Evolutionary conservation across 2,329 filamentous ascomycete genomes (phyloP).

Genomic region (Colletotrichum zoysiae): DNA sequence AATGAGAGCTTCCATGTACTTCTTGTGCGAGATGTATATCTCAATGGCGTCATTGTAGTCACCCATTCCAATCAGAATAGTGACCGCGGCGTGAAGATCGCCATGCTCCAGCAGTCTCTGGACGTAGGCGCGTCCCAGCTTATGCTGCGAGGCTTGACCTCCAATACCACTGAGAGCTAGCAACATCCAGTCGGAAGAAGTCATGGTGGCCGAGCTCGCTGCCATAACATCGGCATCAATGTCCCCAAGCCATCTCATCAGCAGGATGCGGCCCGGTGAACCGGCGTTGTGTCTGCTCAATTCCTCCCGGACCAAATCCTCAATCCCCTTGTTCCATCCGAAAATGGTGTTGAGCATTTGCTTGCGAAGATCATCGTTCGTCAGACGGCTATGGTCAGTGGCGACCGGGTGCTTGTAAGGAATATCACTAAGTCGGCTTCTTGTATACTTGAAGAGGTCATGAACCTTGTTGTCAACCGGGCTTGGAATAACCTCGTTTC

Average conservation of each 20-base stretch:
- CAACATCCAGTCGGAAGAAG: constrained; percentile 96
- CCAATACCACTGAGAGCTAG: constrained; percentile 91
- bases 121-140: constrained; percentile 90
- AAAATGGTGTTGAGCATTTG: constrained; percentile 97
- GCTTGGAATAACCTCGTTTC: constrained; percentile 84
- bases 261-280: constrained; percentile 82
- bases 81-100: constrained; percentile 91
- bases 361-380: constrained; percentile 82
- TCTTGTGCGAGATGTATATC: constrained; percentile 91
- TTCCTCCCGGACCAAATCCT: constrained; percentile 87
- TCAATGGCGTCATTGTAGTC: constrained; percentile 96
- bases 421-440: constrained; percentile 83
- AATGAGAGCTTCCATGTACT: constrained; percentile 92
- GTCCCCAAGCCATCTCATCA: constrained; percentile 94
- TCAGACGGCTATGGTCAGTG: constrained; percentile 69
- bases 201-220: constrained; percentile 86
- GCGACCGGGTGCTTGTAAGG: constrained; percentile 79
- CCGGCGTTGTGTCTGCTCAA: constrained; percentile 78
- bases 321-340: constrained; percentile 90
- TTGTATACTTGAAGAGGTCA: constrained; percentile 89
- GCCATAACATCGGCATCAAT: constrained; percentile 85
- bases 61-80: constrained; percentile 91
- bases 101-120: constrained; percentile 90
- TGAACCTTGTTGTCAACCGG: constrained; percentile 78
- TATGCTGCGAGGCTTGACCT: constrained; percentile 79